phyloP scores from a whole-genome alignment of 129 eudicot genomes.

The Lactuca sativa region DNA sequence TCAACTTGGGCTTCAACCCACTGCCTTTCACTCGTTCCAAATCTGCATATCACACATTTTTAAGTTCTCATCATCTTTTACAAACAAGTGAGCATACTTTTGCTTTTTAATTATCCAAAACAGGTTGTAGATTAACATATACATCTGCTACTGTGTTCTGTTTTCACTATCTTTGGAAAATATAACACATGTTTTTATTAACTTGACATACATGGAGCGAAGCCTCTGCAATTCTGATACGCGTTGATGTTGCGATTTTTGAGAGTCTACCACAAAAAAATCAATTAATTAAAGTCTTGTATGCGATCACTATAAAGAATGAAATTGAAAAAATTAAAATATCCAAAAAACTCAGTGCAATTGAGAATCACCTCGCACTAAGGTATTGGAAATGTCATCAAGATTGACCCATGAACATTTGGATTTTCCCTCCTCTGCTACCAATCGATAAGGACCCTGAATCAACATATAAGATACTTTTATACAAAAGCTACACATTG shows the following conservation, averaged over 20 bases:
- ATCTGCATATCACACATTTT: conserved; percentile 41
- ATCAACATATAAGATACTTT: conserved; percentile 24
- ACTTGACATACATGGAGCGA: conserved; percentile 75
- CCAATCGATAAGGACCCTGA: conserved; percentile 94
- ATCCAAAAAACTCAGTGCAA: conserved; percentile 3
- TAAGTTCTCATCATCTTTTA: not conserved
- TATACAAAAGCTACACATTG: conserved; percentile 5
- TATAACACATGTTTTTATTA: not conserved
- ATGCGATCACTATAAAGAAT: too few relatives aligned
- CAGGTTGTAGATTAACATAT: not conserved
- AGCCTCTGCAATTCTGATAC: conserved; percentile 98
- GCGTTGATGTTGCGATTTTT: conserved; percentile 88
- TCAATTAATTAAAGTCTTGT: not conserved
- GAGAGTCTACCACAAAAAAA: conserved; percentile 38
- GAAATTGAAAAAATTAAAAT: not conserved
- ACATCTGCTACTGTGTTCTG: too few relatives aligned
- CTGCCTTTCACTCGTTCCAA: conserved; percentile 97
- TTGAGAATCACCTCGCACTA: conserved; percentile 68
- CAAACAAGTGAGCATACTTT: not conserved
- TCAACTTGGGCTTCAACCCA: conserved; percentile 99
- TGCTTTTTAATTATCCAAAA: not conserved
- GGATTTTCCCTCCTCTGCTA: conserved; percentile 97
- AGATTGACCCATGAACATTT: conserved; percentile 93
- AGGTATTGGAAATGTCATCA: conserved; percentile 73
- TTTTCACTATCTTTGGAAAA: not conserved